Conservation (phyloP, 305 asterid species). For the Solanum hybrid region DNA sequence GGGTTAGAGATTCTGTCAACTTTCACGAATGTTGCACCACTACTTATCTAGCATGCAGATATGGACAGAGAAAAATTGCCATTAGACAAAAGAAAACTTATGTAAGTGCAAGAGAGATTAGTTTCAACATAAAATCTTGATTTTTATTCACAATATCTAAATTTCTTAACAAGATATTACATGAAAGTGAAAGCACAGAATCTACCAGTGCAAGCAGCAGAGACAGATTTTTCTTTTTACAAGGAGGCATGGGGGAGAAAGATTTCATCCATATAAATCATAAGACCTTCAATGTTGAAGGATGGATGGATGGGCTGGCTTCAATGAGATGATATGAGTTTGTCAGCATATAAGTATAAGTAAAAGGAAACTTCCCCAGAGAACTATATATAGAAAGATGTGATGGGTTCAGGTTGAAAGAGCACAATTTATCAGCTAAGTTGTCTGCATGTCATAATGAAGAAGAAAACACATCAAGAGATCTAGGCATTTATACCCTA, state of each 20-base stretch:
- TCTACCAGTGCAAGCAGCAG: neutral
- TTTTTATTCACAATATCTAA: neutral
- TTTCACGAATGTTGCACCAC: constrained; percentile 79
- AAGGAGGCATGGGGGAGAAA: neutral
- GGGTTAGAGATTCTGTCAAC: constrained; percentile 57
- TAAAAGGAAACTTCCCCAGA: neutral
- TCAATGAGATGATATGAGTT: neutral
- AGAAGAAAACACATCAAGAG: neutral
- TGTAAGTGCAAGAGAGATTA: neutral
- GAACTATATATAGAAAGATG: neutral
- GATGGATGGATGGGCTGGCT: neutral
- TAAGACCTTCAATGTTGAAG: neutral
- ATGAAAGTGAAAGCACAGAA: neutral
- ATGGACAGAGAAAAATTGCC: neutral
- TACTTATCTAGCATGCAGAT: constrained; percentile 35
- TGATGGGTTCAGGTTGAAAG: neutral
- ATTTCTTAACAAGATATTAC: neutral
- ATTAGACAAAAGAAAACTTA: neutral
- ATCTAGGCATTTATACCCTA: neutral
- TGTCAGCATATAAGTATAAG: neutral
- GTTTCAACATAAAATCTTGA: neutral
- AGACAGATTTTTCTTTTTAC: neutral
- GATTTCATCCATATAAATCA: neutral
- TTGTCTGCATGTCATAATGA: neutral
- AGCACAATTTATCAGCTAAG: neutral